These are phyloP conservation scores for Neurospora sp. DNA, from an alignment of 495 filamentous ascomycete species.

Conservation along the genomic window DNA sequence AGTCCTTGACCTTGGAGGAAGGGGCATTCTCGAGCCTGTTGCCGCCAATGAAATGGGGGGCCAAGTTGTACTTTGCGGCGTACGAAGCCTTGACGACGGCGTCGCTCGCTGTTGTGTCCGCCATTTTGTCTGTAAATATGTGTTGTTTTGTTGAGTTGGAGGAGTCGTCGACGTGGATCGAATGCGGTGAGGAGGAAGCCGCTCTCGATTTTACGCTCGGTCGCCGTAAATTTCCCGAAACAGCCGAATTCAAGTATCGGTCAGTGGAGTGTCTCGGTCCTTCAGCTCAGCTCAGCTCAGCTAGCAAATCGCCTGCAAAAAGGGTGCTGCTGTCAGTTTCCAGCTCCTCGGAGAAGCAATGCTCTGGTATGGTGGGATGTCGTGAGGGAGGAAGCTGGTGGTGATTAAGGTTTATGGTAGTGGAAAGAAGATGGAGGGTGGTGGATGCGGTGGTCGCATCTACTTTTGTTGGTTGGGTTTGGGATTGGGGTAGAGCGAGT, in stretches of 20 bases:
- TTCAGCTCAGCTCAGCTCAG: not conserved
- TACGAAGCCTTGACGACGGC: conserved; percentile 41
- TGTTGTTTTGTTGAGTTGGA: not conserved
- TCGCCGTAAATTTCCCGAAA: not conserved
- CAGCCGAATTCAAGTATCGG: not conserved
- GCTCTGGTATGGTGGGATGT: not conserved
- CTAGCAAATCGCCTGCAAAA: not conserved
- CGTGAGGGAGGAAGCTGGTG: not conserved
- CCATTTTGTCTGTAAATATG: conserved; percentile 21
- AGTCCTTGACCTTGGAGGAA: conserved; percentile 82
- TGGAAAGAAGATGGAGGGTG: not conserved
- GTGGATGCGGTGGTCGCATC: not conserved
- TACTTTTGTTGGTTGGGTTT: not conserved
- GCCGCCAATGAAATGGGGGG: conserved; percentile 91
- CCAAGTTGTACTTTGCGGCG: conserved; percentile 67
- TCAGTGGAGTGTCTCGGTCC: not conserved
- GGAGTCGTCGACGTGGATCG: not conserved
- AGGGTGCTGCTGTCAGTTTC: not conserved
- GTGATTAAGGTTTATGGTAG: not conserved
- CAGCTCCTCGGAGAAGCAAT: not conserved
- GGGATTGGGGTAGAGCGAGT: not conserved
- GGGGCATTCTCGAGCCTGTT: conserved; percentile 72
- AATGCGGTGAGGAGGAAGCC: not conserved
- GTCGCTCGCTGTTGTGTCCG: conserved; percentile 38
- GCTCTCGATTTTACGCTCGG: not conserved